These are phyloP conservation scores for Coemansia sp. DNA, from an alignment of 192 early-diverging fungal genomes.

Conservation along the genomic window DNA sequence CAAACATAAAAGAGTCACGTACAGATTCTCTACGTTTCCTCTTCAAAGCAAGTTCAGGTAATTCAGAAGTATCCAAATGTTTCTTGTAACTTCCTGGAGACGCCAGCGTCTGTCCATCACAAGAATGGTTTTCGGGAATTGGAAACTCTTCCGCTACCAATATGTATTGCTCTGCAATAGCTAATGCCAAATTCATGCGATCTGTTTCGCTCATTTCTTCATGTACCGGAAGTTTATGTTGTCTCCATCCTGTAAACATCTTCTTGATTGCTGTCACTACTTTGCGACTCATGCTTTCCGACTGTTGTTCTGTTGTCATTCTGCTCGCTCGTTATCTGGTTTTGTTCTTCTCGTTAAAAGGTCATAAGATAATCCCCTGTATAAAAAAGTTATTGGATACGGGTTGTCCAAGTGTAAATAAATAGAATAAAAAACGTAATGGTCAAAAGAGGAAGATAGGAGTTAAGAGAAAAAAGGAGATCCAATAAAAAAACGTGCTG, in stretches of 20 bases:
- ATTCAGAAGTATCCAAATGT: background rate
- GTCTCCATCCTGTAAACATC: slow-evolving; percentile 1
- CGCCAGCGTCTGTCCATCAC: background rate
- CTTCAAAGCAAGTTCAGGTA: too few species aligned
- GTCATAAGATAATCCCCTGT: too few species aligned
- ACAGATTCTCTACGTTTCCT: too few species aligned
- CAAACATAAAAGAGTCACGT: too few species aligned
- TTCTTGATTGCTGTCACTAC: slow-evolving; percentile 9
- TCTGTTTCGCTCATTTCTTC: slow-evolving; percentile 11
- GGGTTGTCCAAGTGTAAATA: background rate
- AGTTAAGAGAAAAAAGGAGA: background rate
- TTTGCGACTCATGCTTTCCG: background rate
- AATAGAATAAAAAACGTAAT: slow-evolving; percentile 4
- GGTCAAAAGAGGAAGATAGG: background rate
- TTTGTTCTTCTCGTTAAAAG: background rate
- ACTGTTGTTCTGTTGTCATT: slow-evolving; percentile 4
- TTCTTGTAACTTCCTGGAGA: slow-evolving; percentile 5
- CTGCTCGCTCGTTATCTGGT: background rate
- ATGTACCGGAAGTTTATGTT: background rate
- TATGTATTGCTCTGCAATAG: slow-evolving; percentile 44
- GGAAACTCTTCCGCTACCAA: slow-evolving; percentile 22
- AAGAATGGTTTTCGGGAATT: background rate
- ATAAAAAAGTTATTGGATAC: too few species aligned
- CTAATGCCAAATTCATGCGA: slow-evolving; percentile 35
- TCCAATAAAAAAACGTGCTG: background rate